These are phyloP conservation scores for Ampelocalamus luodianensis DNA, from an alignment of 176 grass and related monocot species.

Conservation along the genomic window DNA sequence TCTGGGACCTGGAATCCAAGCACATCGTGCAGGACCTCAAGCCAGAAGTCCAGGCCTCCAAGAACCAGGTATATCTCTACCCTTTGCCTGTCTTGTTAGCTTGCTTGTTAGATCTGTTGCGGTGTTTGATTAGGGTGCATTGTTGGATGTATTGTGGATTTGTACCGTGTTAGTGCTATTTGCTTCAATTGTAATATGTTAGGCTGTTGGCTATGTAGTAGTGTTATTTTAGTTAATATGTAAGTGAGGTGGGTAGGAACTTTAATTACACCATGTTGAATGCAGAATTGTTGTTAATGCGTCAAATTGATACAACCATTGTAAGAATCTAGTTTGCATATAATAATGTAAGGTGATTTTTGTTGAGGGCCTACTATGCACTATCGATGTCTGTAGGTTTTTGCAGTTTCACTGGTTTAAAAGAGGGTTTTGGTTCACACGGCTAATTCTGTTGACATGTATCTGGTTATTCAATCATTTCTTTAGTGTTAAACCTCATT, in stretches of 20 bases:
- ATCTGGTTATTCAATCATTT: neutral
- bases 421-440: neutral
- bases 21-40: conserved; percentile 69
- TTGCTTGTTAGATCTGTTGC: neutral
- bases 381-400: neutral
- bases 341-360: neutral
- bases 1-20: conserved; percentile 77
- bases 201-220: neutral
- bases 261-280: neutral
- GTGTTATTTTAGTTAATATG: neutral
- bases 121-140: neutral
- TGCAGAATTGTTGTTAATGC: neutral
- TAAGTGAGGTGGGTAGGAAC: neutral
- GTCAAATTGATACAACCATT: neutral
- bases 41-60: conserved; percentile 56
- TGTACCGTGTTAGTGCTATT: neutral
- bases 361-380: neutral
- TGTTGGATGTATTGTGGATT: neutral
- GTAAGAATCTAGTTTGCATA: neutral
- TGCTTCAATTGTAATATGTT: neutral
- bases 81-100: neutral
- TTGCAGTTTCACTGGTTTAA: neutral
- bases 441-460: neutral
- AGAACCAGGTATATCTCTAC: conserved; percentile 52
- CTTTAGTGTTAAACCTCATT: neutral